Evolutionary conservation across 2,329 filamentous ascomycete genomes (phyloP), one percentile per base, ranked within the genome.

Genomic region (Allantophomopsis cytisporea): DNA sequence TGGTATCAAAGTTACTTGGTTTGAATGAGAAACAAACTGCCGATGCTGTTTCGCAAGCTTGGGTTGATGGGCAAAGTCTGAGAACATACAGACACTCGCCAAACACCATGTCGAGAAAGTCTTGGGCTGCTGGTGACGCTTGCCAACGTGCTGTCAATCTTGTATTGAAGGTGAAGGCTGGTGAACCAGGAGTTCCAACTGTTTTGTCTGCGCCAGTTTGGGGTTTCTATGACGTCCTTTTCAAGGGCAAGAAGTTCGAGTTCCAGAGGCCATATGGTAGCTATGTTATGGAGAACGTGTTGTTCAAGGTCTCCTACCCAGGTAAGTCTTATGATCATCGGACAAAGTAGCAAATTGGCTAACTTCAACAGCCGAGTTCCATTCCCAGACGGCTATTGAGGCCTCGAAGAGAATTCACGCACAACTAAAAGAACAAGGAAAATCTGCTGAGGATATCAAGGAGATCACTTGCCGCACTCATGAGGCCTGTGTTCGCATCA

Each of bases 241-340:
- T 96, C 73, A 85, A 88, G 69, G 87, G 87, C 65, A 86, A 93
- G 55, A 84, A 84, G 64, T 98, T 98, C 60, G 70, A 87, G 62
- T 98, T 95, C 73, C 89, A 96, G 71, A 80, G 91, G 46, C 78
- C 81, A 43, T 98, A 98, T 58, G 89, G 88, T 58, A 94, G 83
- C 71, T 98, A 98, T 63, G 91, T 98, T 50, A 98, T 98, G 91
- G 91, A 98, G 77, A 98, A 96, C 57, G 87, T 98, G 44, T 79
- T 98, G 47, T 98, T 98, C 81, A 98, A 98, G 76, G 91, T 98
- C 44, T 98, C 91, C 35, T 96, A 95, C 62, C 89, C 89, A 57
- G 83, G 83, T 86, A 69, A 60, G 73, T 60, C 31, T 10, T 23
- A 10, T 16, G 14, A 14, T 8, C 38, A 18, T 40, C 5, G 23